Evolutionary conservation across 2,329 filamentous ascomycete species (phyloP), one percentile per base, ranked within the genome.

Genomic region (Alternaria brassicae): DNA sequence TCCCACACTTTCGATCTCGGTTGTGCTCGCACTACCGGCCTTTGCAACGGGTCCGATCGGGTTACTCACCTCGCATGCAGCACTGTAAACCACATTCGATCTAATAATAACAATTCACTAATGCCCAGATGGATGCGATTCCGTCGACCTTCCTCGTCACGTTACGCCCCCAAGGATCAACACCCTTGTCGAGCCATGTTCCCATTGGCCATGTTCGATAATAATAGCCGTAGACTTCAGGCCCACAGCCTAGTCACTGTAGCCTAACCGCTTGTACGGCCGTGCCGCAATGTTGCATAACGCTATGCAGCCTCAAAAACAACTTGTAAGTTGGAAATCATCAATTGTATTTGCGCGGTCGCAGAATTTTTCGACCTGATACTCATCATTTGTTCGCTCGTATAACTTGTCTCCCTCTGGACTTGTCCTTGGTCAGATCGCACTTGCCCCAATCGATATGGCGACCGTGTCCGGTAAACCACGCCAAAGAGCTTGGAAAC

Each of bases 401-500:
- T 42, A 57, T 30, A 60, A 15, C 19, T 42, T 6, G n/a, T 27
- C 17, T 10, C n/a, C 27, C 21, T 48, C 17, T 23, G 10, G 17
- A 6, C 21, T 12, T 15, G 34, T 54, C 34, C 32, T 47, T 57
- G 36, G 50, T 25, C 19, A 45, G 36, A n/a, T 21, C 25, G 12
- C 30, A 32, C 3, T 37, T 30, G 8, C 27, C 21, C 17, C n/a
- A 30, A 41, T 17, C 3, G 17, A 25, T 28, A 65, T 63, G 55
- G 48, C 41, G 7, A 51, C 53, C 39, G 32, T 55, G 15, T 34
- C 44, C 28, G 58, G 61, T 19, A 66, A 64, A 39, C 36, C 52
- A 10, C 63, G 63, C 39, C 63, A 66, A 50, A 60, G 63, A 44
- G 58, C 63, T 6, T 66, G 63, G 63, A 66, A 57, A 34, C 61